Evolutionary conservation across 2,329 filamentous ascomycete species (phyloP).

Genomic region (Cercospora sp.): DNA sequence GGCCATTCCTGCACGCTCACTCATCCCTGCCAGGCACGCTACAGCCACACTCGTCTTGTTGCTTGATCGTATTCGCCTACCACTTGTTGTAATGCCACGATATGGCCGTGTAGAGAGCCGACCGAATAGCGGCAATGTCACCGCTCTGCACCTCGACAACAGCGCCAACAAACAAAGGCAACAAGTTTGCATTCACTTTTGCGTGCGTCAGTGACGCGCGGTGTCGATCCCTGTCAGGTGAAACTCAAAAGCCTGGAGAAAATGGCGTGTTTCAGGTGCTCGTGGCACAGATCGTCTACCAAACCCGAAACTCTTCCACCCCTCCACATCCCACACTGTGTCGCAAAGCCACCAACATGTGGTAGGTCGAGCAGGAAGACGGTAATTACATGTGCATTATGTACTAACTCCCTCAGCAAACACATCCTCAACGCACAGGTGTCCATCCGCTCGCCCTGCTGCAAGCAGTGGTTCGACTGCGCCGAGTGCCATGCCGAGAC

Average conservation of each 20-base stretch:
- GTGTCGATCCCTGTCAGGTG: slow-evolving; percentile 13
- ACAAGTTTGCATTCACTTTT: slow-evolving; percentile 3
- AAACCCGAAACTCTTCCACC: slow-evolving; percentile 3
- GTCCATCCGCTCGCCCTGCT: slow-evolving; percentile 91
- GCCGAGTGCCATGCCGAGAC: slow-evolving; percentile 87
- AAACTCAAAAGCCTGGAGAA: slow-evolving; percentile 5
- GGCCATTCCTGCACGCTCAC: slow-evolving; percentile 7
- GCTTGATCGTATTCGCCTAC: neutral
- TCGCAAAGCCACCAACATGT: slow-evolving; percentile 5
- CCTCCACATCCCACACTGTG: neutral
- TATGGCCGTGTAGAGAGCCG: neutral
- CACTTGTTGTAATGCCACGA: neutral
- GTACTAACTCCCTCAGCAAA: slow-evolving; percentile 63
- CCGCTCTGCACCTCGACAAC: neutral
- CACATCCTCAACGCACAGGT: slow-evolving; percentile 98
- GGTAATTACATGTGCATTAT: neutral
- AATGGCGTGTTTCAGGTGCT: slow-evolving; percentile 11
- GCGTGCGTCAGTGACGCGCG: slow-evolving; percentile 2
- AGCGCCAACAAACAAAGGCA: neutral
- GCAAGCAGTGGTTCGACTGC: slow-evolving; percentile 98
- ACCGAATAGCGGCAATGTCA: neutral
- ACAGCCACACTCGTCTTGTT: neutral
- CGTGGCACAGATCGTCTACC: neutral
- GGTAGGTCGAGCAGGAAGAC: slow-evolving; percentile 5
- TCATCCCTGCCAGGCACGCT: slow-evolving; percentile 11